These are phyloP conservation scores for Senna tora DNA, from an alignment of 306 rosid species.

Conservation along the genomic window DNA sequence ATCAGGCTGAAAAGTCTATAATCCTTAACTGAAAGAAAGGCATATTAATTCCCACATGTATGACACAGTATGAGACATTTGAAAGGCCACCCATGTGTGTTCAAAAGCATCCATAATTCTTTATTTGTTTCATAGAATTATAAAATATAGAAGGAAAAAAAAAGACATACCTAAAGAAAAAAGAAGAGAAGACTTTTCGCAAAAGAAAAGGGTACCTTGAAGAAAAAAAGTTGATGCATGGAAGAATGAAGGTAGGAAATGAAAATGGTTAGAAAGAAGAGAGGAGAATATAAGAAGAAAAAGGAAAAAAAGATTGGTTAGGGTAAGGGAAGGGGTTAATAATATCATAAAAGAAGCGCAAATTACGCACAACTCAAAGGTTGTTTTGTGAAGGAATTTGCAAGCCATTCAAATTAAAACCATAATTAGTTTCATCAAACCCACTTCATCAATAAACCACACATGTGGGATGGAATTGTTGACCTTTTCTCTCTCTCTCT, in stretches of 20 bases:
- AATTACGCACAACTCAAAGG: conserved; percentile 39
- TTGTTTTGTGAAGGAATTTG: conserved; percentile 30
- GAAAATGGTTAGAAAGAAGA: conserved; percentile 38
- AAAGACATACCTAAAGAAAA: background rate
- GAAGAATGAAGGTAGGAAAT: conserved; percentile 49
- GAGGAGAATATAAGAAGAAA: conserved; percentile 34
- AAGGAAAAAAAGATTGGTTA: conserved; percentile 25
- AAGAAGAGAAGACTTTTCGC: background rate
- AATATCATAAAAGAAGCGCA: conserved; percentile 42
- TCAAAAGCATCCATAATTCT: background rate
- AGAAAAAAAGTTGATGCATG: conserved; percentile 50
- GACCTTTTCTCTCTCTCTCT: conserved; percentile 41
- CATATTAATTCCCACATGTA: background rate
- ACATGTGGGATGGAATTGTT: conserved; percentile 34
- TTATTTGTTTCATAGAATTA: background rate
- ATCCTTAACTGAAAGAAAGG: background rate
- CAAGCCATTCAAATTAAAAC: conserved; percentile 47
- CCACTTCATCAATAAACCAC: conserved; percentile 32
- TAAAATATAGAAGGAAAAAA: background rate
- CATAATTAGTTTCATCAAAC: conserved; percentile 41
- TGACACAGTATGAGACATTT: too few species aligned
- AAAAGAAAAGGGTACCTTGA: conserved; percentile 46
- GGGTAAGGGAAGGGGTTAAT: conserved; percentile 29
- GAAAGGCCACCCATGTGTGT: conserved; percentile 8
- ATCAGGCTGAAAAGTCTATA: conserved; percentile 7